Conservation (phyloP, 495 filamentous ascomycete genomes). For the Lasiosphaeria ovina region DNA sequence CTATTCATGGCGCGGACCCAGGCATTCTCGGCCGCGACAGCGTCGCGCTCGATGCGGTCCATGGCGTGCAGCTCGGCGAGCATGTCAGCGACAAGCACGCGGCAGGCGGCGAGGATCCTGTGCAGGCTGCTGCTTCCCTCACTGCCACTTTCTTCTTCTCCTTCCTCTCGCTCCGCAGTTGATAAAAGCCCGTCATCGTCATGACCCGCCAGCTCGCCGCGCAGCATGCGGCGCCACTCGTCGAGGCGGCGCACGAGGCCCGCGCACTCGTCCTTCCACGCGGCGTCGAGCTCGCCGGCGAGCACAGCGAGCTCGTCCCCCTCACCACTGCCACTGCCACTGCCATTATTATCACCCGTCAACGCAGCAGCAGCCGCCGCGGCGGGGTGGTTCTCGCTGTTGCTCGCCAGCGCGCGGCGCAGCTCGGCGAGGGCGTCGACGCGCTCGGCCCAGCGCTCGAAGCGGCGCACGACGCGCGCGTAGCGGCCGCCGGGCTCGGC, state of each 20-base stretch:
- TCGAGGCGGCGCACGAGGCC: constrained; percentile 41
- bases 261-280: constrained; percentile 46
- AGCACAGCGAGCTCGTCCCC: constrained; percentile 28
- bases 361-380: background rate
- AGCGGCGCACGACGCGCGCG: constrained; percentile 43
- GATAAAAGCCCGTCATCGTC: constrained; percentile 17
- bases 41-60: constrained; percentile 48
- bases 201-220: constrained; percentile 1
- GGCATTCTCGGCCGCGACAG: constrained; percentile 38
- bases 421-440: constrained; percentile 24
- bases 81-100: constrained; percentile 45
- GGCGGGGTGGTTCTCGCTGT: no score
- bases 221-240: constrained; percentile 39
- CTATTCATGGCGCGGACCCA: constrained; percentile 51
- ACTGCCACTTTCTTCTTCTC: background rate
- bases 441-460: constrained; percentile 50
- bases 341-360: constrained; percentile 31
- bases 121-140: constrained; percentile 27
- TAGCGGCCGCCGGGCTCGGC: constrained; percentile 51
- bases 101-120: constrained; percentile 38
- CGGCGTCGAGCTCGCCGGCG: constrained; percentile 39
- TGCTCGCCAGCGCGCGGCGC: no score
- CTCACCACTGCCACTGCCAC: constrained; percentile 26
- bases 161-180: constrained; percentile 1
- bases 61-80: constrained; percentile 47